Evolutionary conservation across 805 yeast species (phyloP), one percentile per base, ranked within the genome.

Genomic region (Barnettozyma sp.): DNA sequence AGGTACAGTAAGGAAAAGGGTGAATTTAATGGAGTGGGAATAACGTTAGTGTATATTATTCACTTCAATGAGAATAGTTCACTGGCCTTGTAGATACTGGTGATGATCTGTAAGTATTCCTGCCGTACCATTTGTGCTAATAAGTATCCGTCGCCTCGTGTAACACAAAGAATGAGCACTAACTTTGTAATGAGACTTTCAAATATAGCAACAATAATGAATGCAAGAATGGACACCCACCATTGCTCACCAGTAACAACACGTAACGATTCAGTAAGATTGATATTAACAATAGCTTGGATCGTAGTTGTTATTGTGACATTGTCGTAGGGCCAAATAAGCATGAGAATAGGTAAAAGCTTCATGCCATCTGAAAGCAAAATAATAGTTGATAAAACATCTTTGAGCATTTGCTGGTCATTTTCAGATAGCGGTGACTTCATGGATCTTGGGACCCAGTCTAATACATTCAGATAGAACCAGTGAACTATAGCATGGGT

Each of bases 241-340:
- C 30, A 23, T 6, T 60, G 36, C 21, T 51, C 43, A n/a, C 50
- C 46, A 0, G 68, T 62, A 0, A 71, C 66, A 9, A 72, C 67
- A 17, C 65, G 57, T 22, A 78, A 49, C 1, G 87, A 78, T 50
- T 85, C 95, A 6, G 80, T 59, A n/a, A 76, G 65, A 43, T 74
- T 79, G 34, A 80, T 55, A 29, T 70, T 69, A 0, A 82, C 80
- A 4, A 79, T 70, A 45, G 75, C 63, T 40, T 71, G 71, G 21
- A 83, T 81, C 8, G 77, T 61, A 6, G 65, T 62, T 15, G 77
- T 70, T 0, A 82, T 79, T 4, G 81, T 66, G 1, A 80, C 66
- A n/a, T 82, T 73, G 52, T 92, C 96, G 52, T 92, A 92, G 1
- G 95, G 92, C 99, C 99, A 92, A 23, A 92, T 90, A 22, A 92